These are phyloP conservation scores for Asterionellopsis glacialis DNA, from an alignment of 108 stramenopile species.

Conservation along the genomic window DNA sequence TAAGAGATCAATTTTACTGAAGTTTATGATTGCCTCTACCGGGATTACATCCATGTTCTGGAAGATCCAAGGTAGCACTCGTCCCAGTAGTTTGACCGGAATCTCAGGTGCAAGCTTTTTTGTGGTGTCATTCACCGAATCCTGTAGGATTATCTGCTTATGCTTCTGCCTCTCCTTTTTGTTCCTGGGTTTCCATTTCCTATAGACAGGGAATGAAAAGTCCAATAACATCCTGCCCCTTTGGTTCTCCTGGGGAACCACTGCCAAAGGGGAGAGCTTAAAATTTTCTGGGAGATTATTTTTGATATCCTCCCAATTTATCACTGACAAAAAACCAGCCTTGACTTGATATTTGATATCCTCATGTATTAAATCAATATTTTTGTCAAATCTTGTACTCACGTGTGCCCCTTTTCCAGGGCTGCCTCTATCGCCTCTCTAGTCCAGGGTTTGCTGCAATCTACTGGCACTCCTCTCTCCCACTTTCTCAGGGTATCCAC, in stretches of 20 bases:
- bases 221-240: background rate
- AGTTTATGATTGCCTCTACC: background rate
- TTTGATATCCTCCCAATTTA: background rate
- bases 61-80: too few relatives aligned
- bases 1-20: background rate
- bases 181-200: too few relatives aligned
- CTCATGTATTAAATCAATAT: background rate
- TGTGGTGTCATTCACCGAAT: too few relatives aligned
- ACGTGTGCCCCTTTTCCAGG: background rate
- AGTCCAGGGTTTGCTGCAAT: background rate
- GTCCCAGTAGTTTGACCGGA: too few relatives aligned
- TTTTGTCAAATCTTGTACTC: background rate
- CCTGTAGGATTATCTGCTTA: too few relatives aligned
- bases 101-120: too few relatives aligned
- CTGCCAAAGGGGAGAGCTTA: background rate
- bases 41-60: too few relatives aligned
- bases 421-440: background rate
- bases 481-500: background rate
- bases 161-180: too few relatives aligned
- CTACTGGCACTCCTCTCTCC: background rate
- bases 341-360: background rate
- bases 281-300: background rate
- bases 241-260: background rate
- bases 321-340: background rate
- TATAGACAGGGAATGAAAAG: background rate